Evolutionary conservation across 1,284 basidiomycete genomes (phyloP), one percentile per base, ranked within the genome.

Genomic region (Irpex rosettiformis): DNA sequence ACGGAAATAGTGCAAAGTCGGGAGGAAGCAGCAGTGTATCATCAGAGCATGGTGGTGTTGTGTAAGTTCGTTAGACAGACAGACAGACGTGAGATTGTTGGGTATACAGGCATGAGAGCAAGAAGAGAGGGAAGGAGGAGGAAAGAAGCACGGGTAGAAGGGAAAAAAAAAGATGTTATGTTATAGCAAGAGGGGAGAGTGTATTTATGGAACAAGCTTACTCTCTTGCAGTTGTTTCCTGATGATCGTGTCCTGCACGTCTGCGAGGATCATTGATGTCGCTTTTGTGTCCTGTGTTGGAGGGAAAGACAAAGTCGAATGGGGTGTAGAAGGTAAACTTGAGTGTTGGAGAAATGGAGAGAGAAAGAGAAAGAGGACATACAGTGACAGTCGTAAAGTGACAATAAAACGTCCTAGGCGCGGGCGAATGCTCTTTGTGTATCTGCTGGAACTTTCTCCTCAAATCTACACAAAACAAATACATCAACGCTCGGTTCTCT

Each of bases 161-260:
- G 33, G 16, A 8, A 37, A 37, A 16, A 37, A 37, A 16, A 37
- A 16, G 33, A 37, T 8, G 5, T 37, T 8, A 37, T 4, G 33
- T 37, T 37, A 11, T 37, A 16, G 33, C 16, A 37, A 37, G 10
- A 16, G 10, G 16, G 11, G 33, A 16, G 10, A 37, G 16, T 8
- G 33, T 8, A 16, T 42, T 29, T 51, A 61, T 11, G 57, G 40
- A 28, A 62, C 62, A 25, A 58, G 51, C 51, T 62, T 56, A 52
- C 61, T 62, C 27, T 60, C 40, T 25, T 58, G 61, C 21, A 64
- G 61, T 37, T 64, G 62, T 48, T 56, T 58, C 21, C 62, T 58
- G 16, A 64, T 55, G 40, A 64, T 60, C 6, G 61, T 62, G 29
- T 64, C 62, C 55, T 64, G 62, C 49, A 64, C 62, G 47, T 64